Conservation (phyloP, 1,284 basidiomycete genomes). For the Trichosporon inkin region DNA sequence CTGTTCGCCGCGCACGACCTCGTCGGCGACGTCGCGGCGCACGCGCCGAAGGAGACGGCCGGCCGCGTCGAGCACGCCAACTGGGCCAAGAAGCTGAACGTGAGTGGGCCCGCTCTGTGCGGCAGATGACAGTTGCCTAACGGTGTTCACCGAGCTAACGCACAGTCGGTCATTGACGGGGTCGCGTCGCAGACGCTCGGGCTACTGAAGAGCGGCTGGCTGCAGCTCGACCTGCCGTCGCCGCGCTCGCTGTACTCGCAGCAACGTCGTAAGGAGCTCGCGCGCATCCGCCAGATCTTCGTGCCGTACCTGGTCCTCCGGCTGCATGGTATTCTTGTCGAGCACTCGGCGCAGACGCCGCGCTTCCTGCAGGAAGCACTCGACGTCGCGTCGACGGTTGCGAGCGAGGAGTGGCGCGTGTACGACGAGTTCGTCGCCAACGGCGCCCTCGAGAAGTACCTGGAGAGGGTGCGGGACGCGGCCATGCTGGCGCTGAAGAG, state of each 20-base stretch:
- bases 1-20: slow-evolving; percentile 39
- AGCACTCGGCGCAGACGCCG: slow-evolving; percentile 63
- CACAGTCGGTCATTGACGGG: not conserved
- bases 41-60: slow-evolving; percentile 33
- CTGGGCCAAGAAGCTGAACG: slow-evolving; percentile 25
- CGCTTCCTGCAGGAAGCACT: slow-evolving; percentile 77
- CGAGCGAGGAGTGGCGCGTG: slow-evolving; percentile 78
- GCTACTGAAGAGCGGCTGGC: slow-evolving; percentile 54
- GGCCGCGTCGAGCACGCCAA: slow-evolving; percentile 37
- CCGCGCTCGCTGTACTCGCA: slow-evolving; percentile 48
- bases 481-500: slow-evolving; percentile 64
- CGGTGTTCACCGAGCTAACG: no score
- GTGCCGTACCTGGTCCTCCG: slow-evolving; percentile 86
- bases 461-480: slow-evolving; percentile 66
- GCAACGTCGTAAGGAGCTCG: slow-evolving; percentile 64
- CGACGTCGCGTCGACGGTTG: slow-evolving; percentile 75
- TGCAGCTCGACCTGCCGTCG: slow-evolving; percentile 47
- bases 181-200: slow-evolving; percentile 35
- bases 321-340: slow-evolving; percentile 69
- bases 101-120: not conserved
- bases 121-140: not conserved
- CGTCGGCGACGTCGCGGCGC: slow-evolving; percentile 36
- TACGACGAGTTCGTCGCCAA: slow-evolving; percentile 78
- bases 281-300: slow-evolving; percentile 78
- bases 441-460: slow-evolving; percentile 62